Base-by-base conservation (phyloP, 2,329 filamentous ascomycete species). In the Hypocreales sp. region DNA sequence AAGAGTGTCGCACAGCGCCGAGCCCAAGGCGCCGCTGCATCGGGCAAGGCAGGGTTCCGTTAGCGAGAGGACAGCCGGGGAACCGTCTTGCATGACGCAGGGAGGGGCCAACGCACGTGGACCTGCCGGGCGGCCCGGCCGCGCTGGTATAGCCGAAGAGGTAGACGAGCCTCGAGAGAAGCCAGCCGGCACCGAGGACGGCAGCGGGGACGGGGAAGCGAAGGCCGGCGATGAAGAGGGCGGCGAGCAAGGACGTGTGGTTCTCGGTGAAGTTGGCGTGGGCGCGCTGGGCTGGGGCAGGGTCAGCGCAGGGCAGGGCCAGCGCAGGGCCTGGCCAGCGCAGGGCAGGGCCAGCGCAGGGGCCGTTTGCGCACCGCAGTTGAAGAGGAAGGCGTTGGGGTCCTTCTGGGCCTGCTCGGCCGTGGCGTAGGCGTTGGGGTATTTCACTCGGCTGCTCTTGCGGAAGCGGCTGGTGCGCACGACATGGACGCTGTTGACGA, bases 221-320 rank as follows among this genome's bases (percentile, higher is more conserved):
- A 15, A 75, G 43, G 18, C 73, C 72, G 8, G 66, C 51, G 38
- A 78, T 57, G 33, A 73, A 46, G 8, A 75, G 51, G 15, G 58
- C 50, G 14, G 51, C 56, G 8, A 76, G 41, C 42, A 67, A 57
- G 4, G 67, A 55, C 7, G 61, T 51, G 20, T 67, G 54, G 50
- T 69, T 73, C 56, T 79, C 74, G 36, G 58, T 60, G 51, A 61
- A 78, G 57, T 78, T 76, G 39, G 56, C 51, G 45, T 79, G 73
- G 8, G 69, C 62, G 25, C 68, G 65, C 42, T 75, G 70, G 28
- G 66, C 61, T 65, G 30, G 20, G 26, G 12, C 14, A 27, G 17
- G 20, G 35, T 23, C 30, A 28, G 28, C 36, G 27, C 31, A 31
- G 24, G 26, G 16, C 14, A 13, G 4, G 20, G 31, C 7, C n/a